Base-by-base conservation (phyloP, 164 flowering plant species). In the Warburgia ugandensis region DNA sequence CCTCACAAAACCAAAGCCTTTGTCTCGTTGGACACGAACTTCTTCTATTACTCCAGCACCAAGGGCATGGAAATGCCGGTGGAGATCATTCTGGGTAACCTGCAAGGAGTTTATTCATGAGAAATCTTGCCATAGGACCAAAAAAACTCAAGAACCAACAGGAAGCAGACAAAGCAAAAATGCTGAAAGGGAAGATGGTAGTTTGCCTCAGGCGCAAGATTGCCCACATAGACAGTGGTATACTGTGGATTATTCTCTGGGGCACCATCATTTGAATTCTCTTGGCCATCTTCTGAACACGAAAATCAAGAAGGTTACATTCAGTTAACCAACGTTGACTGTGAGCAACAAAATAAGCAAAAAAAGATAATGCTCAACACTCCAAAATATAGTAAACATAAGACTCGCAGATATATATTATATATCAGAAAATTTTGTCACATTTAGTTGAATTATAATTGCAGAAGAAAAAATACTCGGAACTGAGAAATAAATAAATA, bases 161-260 rank as follows among this genome's bases (percentile, higher is more conserved):
- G 17, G 14, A 38, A 13, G 41, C 41, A 60, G 21, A 57, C 52
- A 33, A 45, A 21, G 41, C 19, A 38, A 4, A 5, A 38, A 38
- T 4, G 41, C 17, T 21, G 29, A 8, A 47, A 14, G 9, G 10
- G 11, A 28, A 33, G 8, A 22, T 33, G 45, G 21, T 17, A 26
- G 20, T 31, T 25, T 20, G 45, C 99, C 83, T 94, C 96, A 20
- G 92, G 80, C 54, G 88, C 88, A 54, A 94, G 90, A 60, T 94
- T 94, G 60, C 99, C 99, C 43, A 94, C 99, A 73, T 94, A 94
- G 53, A 89, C 99, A 64, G 99, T 94, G 10, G 96, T 94, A 61
- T 77, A 89, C 47, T 75, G 94, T 44, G 92, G 88, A 57, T 89
- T 94, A 57, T 89, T 84, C 65, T 94, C 99, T 30, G 99, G 97